phyloP scores from a whole-genome alignment of 768 basidiomycete species.

The Lyophyllum semitale region DNA sequence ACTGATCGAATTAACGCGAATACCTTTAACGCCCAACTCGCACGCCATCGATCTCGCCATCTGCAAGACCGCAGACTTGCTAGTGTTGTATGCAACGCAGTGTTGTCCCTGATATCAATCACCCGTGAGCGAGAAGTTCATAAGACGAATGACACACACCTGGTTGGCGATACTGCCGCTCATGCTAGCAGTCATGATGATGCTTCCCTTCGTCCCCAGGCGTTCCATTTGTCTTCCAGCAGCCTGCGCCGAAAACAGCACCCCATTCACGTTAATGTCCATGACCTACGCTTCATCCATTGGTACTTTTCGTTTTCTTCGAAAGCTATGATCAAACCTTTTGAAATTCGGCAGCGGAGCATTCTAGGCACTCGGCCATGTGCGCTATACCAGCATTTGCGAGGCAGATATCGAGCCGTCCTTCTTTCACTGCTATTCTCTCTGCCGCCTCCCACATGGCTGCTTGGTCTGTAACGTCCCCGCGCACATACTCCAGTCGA shows the following conservation, averaged over 20 bases:
- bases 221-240: conserved; percentile 60
- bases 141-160: conserved; percentile 29
- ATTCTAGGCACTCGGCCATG: conserved; percentile 54
- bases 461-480: conserved; percentile 59
- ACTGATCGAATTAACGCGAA: conserved; percentile 72
- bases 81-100: conserved; percentile 74
- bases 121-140: neutral
- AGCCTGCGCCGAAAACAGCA: conserved; percentile 61
- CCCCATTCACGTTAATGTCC: conserved; percentile 62
- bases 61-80: conserved; percentile 77
- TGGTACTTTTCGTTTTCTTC: neutral
- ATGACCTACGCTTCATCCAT: conserved; percentile 29
- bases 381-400: conserved; percentile 67
- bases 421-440: conserved; percentile 58
- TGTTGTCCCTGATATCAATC: conserved; percentile 49
- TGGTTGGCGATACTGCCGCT: conserved; percentile 63
- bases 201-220: conserved; percentile 49
- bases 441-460: conserved; percentile 46
- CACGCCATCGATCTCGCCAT: conserved; percentile 79
- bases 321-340: conserved; percentile 40
- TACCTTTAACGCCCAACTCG: conserved; percentile 65
- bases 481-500: conserved; percentile 48
- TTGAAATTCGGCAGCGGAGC: conserved; percentile 54
- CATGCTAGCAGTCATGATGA: conserved; percentile 63
- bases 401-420: conserved; percentile 63